Percentiles rank a stretch among this genome's conserved stretches.
Conservation (phyloP, 495 filamentous ascomycete genomes). For the Bombardia bombarda region DNA sequence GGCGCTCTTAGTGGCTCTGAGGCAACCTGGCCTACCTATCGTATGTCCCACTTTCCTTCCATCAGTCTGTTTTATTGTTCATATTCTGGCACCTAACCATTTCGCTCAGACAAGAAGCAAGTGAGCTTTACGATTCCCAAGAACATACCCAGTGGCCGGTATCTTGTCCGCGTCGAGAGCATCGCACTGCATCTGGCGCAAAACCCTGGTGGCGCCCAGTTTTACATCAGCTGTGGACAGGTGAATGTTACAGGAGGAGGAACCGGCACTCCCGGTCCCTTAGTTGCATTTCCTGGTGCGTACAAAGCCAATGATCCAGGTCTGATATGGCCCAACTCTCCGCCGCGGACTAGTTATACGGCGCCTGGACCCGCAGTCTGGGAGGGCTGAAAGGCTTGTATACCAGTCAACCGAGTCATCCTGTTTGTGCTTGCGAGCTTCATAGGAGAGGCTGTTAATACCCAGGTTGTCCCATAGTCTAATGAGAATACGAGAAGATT, state of each 20-base stretch:
- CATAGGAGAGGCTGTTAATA: too few species aligned
- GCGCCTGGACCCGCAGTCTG: conserved; percentile 32
- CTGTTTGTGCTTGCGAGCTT: too few species aligned
- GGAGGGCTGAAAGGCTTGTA: conserved; percentile 8
- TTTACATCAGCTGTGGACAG: conserved; percentile 30
- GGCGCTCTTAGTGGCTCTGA: conserved; percentile 14
- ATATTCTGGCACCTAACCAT: too few species aligned
- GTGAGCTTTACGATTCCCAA: conserved; percentile 20
- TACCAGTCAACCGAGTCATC: too few species aligned
- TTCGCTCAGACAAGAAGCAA: not conserved
- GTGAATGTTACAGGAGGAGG: conserved; percentile 27
- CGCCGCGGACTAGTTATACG: conserved; percentile 23
- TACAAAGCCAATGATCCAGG: conserved; percentile 25
- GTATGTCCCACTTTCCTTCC: too few species aligned
- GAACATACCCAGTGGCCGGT: conserved; percentile 26
- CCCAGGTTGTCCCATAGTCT: too few species aligned
- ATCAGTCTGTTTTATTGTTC: too few species aligned
- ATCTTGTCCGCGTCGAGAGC: conserved; percentile 28
- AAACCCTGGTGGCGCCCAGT: conserved; percentile 27
- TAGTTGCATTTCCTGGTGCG: conserved; percentile 27
- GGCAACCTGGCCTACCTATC: conserved; percentile 32
- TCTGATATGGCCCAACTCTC: conserved; percentile 13
- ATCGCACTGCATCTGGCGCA: conserved; percentile 30
- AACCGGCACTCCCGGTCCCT: conserved; percentile 16
- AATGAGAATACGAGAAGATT: too few species aligned